Percentiles rank a stretch among this genome's conserved stretches.
Conservation (phyloP, 805 yeast species). For the Saturnispora silvae region DNA sequence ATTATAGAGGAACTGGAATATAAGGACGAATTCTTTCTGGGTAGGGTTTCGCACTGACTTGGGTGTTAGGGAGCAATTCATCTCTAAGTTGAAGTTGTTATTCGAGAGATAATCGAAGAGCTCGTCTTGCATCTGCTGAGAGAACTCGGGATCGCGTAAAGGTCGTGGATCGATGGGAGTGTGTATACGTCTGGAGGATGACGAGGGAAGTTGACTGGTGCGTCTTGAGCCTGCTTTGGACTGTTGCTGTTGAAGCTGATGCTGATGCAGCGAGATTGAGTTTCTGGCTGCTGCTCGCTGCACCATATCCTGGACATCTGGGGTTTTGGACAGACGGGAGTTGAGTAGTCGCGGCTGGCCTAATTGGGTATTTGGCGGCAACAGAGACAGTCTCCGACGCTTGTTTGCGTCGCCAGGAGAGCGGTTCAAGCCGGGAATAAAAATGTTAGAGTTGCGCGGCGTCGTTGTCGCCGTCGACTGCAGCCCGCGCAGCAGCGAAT, state of each 20-base stretch:
- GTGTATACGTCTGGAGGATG: no score
- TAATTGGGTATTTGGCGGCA: conserved; percentile 20
- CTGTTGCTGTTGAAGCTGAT: not conserved
- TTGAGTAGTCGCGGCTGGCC: conserved; percentile 24
- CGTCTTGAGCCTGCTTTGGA: conserved; percentile 13
- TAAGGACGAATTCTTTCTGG: conserved; percentile 69
- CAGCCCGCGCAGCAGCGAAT: conserved; percentile 7
- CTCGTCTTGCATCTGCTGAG: conserved; percentile 53
- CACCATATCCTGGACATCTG: conserved; percentile 19
- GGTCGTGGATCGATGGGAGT: conserved; percentile 58
- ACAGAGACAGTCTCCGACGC: conserved; percentile 21
- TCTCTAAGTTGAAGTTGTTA: conserved; percentile 64
- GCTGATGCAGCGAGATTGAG: conserved; percentile 1
- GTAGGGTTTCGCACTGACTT: conserved; percentile 69
- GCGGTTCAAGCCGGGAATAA: conserved; percentile 7
- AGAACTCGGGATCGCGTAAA: conserved; percentile 60
- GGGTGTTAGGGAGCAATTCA: conserved; percentile 55
- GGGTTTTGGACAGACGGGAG: conserved; percentile 18
- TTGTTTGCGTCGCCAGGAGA: conserved; percentile 9
- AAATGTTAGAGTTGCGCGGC: no score
- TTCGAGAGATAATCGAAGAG: conserved; percentile 51
- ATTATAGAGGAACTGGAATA: conserved; percentile 72
- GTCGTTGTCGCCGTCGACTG: conserved; percentile 10
- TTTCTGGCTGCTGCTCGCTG: conserved; percentile 21
- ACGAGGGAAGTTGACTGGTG: conserved; percentile 7